Base-by-base conservation (phyloP, 306 rosid species). In the Corylus avellana region DNA sequence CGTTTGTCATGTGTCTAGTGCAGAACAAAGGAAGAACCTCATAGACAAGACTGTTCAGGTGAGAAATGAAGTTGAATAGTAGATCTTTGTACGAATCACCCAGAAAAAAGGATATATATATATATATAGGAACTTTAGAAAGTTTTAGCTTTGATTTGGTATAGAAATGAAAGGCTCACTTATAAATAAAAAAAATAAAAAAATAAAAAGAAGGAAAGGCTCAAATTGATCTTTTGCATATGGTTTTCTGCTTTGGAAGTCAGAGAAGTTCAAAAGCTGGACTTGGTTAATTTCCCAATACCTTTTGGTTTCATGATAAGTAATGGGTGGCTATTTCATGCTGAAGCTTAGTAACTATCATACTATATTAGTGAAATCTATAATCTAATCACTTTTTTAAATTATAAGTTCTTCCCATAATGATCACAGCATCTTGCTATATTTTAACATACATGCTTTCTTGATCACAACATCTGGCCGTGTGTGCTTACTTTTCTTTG, bases 1-100 rank as follows among this genome's bases (percentile, higher is more conserved):
- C 64, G 97, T 91, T 73, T 95, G 99, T 54, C 99, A 95, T 32
- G 99, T 95, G 48, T 90, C 98, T 0, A 86, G 86, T 83, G 85
- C 89, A 53, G 88, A 90, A 70, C 98, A 95, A 58, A 87, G 99
- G 90, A 90, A 91, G 83, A 80, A 84, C 75, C 91, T 95, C 80
- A 87, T 95, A 10, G 87, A 85, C 56, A 82, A 84, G 86, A 93
- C 99, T 44, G 75, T 93, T 18, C 86, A 89, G 97, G 99, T 95
- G 66, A 72, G 77, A 17, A 18, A 70, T 74, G 18, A 18, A 54
- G 17, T 67, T 49, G 61, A 44, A 22, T 58, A 13, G 8, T 27
- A 70, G 77, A 47, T 48, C 27, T 42, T 68, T 18, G 48, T 42
- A 44, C 7, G 14, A 42, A 68, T 68, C 13, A 68, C 7, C 51